Base-by-base conservation (phyloP, 441 rosid genomes). In the Sinapis alba region DNA sequence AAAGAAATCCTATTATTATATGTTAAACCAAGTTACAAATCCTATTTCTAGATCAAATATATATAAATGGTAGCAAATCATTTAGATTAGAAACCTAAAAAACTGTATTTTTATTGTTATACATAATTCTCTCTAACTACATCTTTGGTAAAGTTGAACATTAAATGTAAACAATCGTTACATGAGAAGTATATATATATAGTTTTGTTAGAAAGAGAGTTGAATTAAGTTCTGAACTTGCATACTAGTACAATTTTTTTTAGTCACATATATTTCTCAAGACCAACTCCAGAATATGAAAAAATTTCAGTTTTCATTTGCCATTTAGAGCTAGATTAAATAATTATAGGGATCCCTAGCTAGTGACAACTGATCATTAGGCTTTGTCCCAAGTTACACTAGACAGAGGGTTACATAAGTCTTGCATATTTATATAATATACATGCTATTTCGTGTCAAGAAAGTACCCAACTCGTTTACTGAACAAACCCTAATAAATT, bases 401-500 rank as follows among this genome's bases (percentile, higher is more conserved):
- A 61, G 66, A 51, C 26, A 24, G 10, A 15, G 24, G 74, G 72
- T 75, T 16, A 65, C 74, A 69, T 60, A 70, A 71, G 34, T 38
- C 65, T 58, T 16, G 56, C 65, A 28, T 41, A 41, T 30, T 7
- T 19, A 19, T 51, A 58, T 62, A 61, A 53, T 20, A 67, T 36
- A 65, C 18, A 64, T 65, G 57, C 16, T 34, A 50, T 11, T 30
- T 28, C 19, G 12, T 57, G 59, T 72, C 63, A 65, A 45, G 34
- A 54, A n/a, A 64, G 64, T 58, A 58, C 62, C 66, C n/a, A 32
- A 45, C 27, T 9, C 51, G 41, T 15, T 61, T 28, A 16, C 20
- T 23, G 19, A 50, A 38, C 26, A 76, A 83, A 75, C 79, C 86
- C 86, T 79, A 81, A 27, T 62, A 16, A 26, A 30, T 67, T 68